Evolutionary conservation across 2,329 filamentous ascomycete species (phyloP).

Genomic region (Alternaria incomplexa): DNA sequence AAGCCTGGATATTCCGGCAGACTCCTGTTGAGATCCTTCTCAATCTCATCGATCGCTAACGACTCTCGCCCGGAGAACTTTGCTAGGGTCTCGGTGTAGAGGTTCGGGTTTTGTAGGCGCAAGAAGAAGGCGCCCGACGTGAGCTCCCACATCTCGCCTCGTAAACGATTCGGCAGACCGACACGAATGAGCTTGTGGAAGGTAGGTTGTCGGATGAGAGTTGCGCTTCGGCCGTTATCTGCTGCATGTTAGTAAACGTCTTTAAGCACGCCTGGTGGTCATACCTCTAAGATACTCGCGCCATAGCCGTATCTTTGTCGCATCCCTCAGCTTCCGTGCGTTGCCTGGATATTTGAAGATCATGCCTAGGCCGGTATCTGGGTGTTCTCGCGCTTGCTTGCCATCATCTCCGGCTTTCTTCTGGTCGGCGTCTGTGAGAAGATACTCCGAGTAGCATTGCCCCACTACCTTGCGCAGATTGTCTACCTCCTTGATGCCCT

Average conservation of each 20-base stretch:
- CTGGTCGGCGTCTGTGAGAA: slow-evolving; percentile 56
- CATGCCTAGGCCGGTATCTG: slow-evolving; percentile 94
- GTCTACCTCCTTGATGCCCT: slow-evolving; percentile 85
- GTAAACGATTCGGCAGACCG: slow-evolving; percentile 87
- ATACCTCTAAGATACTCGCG: slow-evolving; percentile 81
- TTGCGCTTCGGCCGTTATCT: slow-evolving; percentile 93
- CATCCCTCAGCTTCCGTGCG: slow-evolving; percentile 87
- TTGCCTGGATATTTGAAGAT: slow-evolving; percentile 95
- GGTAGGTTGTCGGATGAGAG: slow-evolving; percentile 90
- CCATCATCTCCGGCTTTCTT: slow-evolving; percentile 45
- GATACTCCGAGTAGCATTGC: slow-evolving; percentile 79
- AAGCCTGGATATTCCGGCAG: slow-evolving; percentile 97
- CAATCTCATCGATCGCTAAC: slow-evolving; percentile 96
- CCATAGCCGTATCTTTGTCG: slow-evolving; percentile 97
- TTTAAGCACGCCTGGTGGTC: slow-evolving; percentile 27
- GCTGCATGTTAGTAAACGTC: slow-evolving; percentile 16
- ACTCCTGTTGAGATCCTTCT: slow-evolving; percentile 96
- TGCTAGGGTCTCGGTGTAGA: slow-evolving; percentile 82
- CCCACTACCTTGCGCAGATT: slow-evolving; percentile 80
- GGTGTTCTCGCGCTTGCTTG: slow-evolving; percentile 63
- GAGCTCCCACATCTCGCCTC: slow-evolving; percentile 95
- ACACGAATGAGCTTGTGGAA: slow-evolving; percentile 98
- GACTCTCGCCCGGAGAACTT: slow-evolving; percentile 88
- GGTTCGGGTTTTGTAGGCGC: slow-evolving; percentile 80
- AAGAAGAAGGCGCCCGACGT: slow-evolving; percentile 90